Evolutionary conservation across 2,329 filamentous ascomycete genomes (phyloP), one percentile per base, ranked within the genome.

Genomic region (Aspergillus sp.): DNA sequence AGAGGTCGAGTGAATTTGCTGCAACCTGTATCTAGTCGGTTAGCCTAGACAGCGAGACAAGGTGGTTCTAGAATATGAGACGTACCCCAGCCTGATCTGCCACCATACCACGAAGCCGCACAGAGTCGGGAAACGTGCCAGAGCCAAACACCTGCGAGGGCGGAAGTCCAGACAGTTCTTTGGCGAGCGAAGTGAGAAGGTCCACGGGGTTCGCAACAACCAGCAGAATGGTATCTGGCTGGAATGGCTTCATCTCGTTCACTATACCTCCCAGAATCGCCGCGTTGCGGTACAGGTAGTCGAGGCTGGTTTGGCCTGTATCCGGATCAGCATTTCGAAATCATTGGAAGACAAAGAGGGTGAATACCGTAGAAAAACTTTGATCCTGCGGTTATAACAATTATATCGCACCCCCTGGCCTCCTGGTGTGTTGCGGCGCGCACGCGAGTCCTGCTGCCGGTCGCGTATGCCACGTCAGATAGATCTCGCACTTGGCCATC

Each of bases 191-290:
- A 1, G 82, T 83, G 34, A 84, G 70, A 26, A 84, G 71, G 63
- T 85, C 82, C 18, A 84, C 81, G 0, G 82, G 82, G 64, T 84
- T 83, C 2, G 82, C 76, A 3, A 84, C 80, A 1, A 84, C 68
- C 1, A 85, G 68, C 0, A 84, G 64, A 30, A 85, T 76, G 0
- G 80, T 73, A 53, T 81, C 74, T 3, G 74, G 67, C 24, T 70
- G 71, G 55, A 84, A 79, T 0, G 81, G 80, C 12, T 72, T 73
- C 76, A 84, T 82, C 34, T 73, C 72, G 3, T 73, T 67, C 32
- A 83, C 74, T 15, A 80, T 77, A n/a, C 72, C 77, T 5, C 73
- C 71, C 24, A 84, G 65, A 47, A 83, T 81, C 20, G 74, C 73
- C 20, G 80, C 42, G 22, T 65, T 64, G 24, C 49, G 54, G 41